Conservation (phyloP, 192 early-diverging fungal species). For the Linnemannia elongata region DNA sequence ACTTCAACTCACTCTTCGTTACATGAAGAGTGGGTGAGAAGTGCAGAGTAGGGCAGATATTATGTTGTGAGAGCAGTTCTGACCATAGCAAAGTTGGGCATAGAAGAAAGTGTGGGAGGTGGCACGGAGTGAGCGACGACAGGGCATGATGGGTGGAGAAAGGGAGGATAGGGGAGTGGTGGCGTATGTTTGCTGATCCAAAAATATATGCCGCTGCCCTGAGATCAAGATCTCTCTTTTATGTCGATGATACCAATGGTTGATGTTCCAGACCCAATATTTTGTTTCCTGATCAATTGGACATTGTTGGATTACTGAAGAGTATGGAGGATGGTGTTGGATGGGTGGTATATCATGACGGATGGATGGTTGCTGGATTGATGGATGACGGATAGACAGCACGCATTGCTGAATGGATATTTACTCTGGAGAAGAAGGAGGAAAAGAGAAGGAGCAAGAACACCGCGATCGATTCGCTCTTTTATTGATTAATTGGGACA, state of each 20-base stretch:
- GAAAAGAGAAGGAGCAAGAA: slow-evolving; percentile 32
- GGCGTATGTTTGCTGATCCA: background rate
- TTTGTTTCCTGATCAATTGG: background rate
- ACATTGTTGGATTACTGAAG: background rate
- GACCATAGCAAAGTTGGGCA: slow-evolving; percentile 27
- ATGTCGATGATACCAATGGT: background rate
- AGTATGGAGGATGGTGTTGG: background rate
- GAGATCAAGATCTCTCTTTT: background rate
- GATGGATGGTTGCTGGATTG: slow-evolving; percentile 54
- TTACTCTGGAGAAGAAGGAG: slow-evolving; percentile 2
- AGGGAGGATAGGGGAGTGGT: background rate
- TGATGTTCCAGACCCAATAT: background rate
- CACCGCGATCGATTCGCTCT: background rate
- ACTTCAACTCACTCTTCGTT: background rate
- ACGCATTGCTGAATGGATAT: background rate
- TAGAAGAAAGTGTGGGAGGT: background rate
- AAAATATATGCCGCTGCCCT: slow-evolving; percentile 7
- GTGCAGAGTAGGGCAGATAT: background rate
- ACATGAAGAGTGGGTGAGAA: background rate
- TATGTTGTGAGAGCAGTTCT: slow-evolving; percentile 41
- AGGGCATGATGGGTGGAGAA: background rate
- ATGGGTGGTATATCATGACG: slow-evolving; percentile 12
- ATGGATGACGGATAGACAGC: slow-evolving; percentile 7
- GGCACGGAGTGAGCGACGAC: slow-evolving; percentile 28
- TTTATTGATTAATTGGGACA: background rate